Evolutionary conservation across 2,329 filamentous ascomycete genomes (phyloP).

Genomic region (Pseudophaeomoniella oleicola): DNA sequence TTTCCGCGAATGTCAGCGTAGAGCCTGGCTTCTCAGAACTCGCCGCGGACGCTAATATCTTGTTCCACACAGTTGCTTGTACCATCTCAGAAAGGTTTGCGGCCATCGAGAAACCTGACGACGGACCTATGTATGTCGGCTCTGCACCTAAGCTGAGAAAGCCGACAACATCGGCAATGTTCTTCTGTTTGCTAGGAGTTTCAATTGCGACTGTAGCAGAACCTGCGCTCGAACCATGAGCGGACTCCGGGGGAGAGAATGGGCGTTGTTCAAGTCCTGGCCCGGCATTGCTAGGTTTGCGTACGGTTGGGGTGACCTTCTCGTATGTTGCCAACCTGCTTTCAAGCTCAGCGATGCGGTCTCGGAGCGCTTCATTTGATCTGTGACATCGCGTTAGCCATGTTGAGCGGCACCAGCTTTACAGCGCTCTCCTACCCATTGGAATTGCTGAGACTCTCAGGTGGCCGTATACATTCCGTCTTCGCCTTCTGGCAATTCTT

Average conservation of each 20-base stretch:
- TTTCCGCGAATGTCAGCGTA: slow-evolving; percentile 24
- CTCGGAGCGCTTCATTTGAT: background rate
- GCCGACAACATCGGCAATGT: slow-evolving; percentile 29
- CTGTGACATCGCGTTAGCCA: too few relatives aligned
- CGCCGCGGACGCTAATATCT: slow-evolving; percentile 20
- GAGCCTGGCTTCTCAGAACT: slow-evolving; percentile 13
- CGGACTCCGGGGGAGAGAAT: background rate
- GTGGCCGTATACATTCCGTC: background rate
- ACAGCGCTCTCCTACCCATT: background rate
- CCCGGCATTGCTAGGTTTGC: background rate
- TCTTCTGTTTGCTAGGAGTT: background rate
- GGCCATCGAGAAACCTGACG: slow-evolving; percentile 34
- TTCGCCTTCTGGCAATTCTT: background rate
- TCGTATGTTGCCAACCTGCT: background rate
- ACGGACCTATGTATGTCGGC: slow-evolving; percentile 34
- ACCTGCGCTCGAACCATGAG: background rate
- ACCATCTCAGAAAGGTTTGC: slow-evolving; percentile 39
- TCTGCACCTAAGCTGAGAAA: slow-evolving; percentile 34
- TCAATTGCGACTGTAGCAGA: background rate
- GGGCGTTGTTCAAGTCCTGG: background rate
- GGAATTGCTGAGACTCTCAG: background rate
- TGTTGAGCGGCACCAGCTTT: too few relatives aligned
- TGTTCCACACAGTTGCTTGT: slow-evolving; percentile 39
- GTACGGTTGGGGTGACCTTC: background rate
- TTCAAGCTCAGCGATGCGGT: background rate